Evolutionary conservation across 2,329 filamentous ascomycete genomes (phyloP).

Genomic region (Monilinia polystroma): DNA sequence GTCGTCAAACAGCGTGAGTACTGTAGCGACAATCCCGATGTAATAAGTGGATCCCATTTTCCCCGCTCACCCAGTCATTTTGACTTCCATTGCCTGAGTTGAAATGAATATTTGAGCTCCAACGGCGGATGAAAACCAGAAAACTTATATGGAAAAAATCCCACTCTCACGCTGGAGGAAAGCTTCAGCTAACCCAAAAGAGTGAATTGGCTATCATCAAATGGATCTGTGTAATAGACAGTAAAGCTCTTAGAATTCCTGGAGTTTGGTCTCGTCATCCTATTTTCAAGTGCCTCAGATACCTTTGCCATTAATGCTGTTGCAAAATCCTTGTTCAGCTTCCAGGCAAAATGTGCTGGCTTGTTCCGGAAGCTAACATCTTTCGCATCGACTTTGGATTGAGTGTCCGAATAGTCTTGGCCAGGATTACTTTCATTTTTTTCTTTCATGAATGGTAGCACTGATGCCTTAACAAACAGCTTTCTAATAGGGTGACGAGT

Average conservation of each 20-base stretch:
- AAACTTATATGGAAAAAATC: too few species aligned
- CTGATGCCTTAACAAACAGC: constrained; percentile 21
- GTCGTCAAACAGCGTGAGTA: too few species aligned
- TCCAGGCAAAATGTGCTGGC: neutral
- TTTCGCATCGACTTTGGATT: neutral
- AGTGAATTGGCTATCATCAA: constrained; percentile 13
- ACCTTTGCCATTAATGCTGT: neutral
- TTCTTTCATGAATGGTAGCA: neutral
- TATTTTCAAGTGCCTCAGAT: neutral
- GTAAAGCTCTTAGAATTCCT: neutral
- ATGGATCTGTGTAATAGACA: constrained; percentile 12
- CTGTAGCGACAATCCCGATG: neutral
- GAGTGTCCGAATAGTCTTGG: neutral
- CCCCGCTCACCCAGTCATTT: neutral
- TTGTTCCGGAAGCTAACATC: neutral
- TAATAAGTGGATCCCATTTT: neutral
- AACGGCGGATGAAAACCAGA: too few species aligned
- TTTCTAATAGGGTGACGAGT: constrained; percentile 19
- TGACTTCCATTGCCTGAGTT: neutral
- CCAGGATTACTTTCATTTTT: neutral
- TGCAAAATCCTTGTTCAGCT: neutral
- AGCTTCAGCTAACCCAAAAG: neutral
- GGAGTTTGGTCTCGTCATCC: neutral
- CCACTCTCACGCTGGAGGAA: neutral
- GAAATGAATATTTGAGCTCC: neutral